A percentile compares a stretch with the other conserved stretches of the same genome.
phyloP scores from a whole-genome alignment of 2,329 filamentous ascomycete species.

The Phialocephala subalpina region DNA sequence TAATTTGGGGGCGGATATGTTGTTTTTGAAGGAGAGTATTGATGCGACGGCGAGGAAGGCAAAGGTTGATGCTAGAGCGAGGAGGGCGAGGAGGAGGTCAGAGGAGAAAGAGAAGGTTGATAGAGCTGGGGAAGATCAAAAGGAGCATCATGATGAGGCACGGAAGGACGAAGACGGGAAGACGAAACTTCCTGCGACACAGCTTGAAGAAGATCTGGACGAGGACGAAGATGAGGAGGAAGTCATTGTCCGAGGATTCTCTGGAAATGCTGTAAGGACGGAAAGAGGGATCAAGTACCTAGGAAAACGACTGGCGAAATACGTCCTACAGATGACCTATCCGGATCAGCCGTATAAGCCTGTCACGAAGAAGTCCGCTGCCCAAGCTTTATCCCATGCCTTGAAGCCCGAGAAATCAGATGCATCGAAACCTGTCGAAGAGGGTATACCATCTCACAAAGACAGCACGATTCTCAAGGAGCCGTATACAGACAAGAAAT shows the following conservation, averaged over 20 bases:
- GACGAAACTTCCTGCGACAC: conserved; percentile 16
- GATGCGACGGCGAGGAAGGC: conserved; percentile 82
- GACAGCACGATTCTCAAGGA: conserved; percentile 66
- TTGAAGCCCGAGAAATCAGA: conserved; percentile 47
- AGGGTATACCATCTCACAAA: conserved; percentile 61
- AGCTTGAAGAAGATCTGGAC: conserved; percentile 36
- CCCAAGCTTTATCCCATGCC: conserved; percentile 50
- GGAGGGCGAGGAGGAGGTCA: conserved; percentile 60
- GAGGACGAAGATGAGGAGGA: conserved; percentile 74
- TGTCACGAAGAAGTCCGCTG: conserved; percentile 55
- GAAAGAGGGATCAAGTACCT: conserved; percentile 97
- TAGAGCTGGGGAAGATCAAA: conserved; percentile 26
- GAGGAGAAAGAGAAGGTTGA: conserved; percentile 41
- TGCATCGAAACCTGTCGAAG: conserved; percentile 52
- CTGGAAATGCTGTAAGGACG: conserved; percentile 88
- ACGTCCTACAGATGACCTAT: conserved; percentile 88
- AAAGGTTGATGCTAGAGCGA: conserved; percentile 70
- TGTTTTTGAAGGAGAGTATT: conserved; percentile 97
- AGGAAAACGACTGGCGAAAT: conserved; percentile 92
- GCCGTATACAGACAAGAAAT: conserved; percentile 48
- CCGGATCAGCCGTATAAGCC: conserved; percentile 92
- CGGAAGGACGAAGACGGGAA: conserved; percentile 33
- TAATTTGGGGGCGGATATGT: conserved; percentile 95
- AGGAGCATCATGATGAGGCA: conserved; percentile 31
- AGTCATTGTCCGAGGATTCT: conserved; percentile 88